Percentiles rank a stretch among this genome's conserved stretches.
phyloP scores from a whole-genome alignment of 2,329 filamentous ascomycete species.

The Aotearoamyces nothofagi region DNA sequence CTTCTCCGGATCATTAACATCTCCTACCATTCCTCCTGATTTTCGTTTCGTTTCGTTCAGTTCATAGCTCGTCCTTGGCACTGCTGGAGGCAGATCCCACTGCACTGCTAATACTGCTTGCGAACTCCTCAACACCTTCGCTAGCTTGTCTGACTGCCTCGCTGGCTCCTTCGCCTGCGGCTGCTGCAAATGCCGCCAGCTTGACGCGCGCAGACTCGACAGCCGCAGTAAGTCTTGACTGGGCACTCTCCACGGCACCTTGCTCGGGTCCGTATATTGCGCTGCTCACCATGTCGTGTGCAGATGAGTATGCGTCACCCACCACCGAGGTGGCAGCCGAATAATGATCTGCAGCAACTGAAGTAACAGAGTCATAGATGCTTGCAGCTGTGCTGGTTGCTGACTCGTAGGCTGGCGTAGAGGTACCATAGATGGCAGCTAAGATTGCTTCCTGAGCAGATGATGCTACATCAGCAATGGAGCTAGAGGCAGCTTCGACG shows the following conservation, averaged over 20 bases:
- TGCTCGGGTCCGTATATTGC: constrained; percentile 14
- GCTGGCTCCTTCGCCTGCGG: constrained; percentile 18
- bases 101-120: constrained; percentile 27
- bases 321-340: constrained; percentile 8
- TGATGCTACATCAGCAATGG: constrained; percentile 35
- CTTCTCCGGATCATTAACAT: too few relatives aligned
- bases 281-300: constrained; percentile 6
- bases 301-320: constrained; percentile 6
- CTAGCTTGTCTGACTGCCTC: constrained; percentile 22
- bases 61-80: constrained; percentile 37
- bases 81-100: constrained; percentile 24
- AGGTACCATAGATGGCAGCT: constrained; percentile 39
- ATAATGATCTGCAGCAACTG: constrained; percentile 8
- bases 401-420: constrained; percentile 29
- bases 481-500: constrained; percentile 34
- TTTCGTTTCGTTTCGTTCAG: too few relatives aligned
- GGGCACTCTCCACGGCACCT: constrained; percentile 16
- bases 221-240: constrained; percentile 12
- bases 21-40: too few relatives aligned
- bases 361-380: constrained; percentile 9
- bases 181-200: constrained; percentile 12
- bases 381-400: constrained; percentile 17
- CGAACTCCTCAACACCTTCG: constrained; percentile 27
- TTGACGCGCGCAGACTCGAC: constrained; percentile 16
- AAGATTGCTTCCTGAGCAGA: constrained; percentile 39